Evolutionary conservation across 2,329 filamentous ascomycete species (phyloP).

Genomic region (Dactylellina parvicollis): DNA sequence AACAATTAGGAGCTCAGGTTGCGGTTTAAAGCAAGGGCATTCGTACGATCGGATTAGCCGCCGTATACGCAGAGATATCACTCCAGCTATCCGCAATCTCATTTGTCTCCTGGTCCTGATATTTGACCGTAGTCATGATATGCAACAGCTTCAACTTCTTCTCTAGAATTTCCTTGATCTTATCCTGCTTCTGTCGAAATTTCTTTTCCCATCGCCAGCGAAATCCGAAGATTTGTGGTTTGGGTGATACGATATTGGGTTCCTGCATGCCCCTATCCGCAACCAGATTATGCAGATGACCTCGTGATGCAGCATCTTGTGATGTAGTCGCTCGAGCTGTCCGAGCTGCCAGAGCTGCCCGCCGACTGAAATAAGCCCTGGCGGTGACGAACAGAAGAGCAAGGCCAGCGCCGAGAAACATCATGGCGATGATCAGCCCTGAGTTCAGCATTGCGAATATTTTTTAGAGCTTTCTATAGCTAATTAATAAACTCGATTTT

Average conservation of each 20-base stretch:
- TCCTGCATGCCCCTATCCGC: constrained; percentile 6
- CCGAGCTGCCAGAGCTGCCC: not conserved
- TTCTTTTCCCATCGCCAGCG: constrained; percentile 48
- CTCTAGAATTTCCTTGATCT: constrained; percentile 41
- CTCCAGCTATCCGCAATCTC: constrained; percentile 44
- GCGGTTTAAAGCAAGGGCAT: not conserved
- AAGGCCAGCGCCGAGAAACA: constrained; percentile 30
- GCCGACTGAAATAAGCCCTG: constrained; percentile 21
- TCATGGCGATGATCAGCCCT: constrained; percentile 17
- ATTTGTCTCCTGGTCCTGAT: constrained; percentile 41
- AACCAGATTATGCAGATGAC: not conserved
- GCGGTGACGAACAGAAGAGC: constrained; percentile 19
- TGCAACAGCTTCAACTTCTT: constrained; percentile 41
- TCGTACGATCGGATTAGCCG: constrained; percentile 43
- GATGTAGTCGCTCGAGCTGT: no score
- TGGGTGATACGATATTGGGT: constrained; percentile 20
- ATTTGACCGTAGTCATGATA: constrained; percentile 49
- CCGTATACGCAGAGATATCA: constrained; percentile 39
- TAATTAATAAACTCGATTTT: not conserved
- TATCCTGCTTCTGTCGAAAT: constrained; percentile 30
- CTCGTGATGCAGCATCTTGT: no score
- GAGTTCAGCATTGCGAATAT: constrained; percentile 5
- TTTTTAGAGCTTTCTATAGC: not conserved
- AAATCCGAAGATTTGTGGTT: constrained; percentile 11
- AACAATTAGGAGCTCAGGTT: not conserved